These are phyloP conservation scores for Crotalaria pallida DNA, from an alignment of 306 rosid species.

Conservation along the genomic window DNA sequence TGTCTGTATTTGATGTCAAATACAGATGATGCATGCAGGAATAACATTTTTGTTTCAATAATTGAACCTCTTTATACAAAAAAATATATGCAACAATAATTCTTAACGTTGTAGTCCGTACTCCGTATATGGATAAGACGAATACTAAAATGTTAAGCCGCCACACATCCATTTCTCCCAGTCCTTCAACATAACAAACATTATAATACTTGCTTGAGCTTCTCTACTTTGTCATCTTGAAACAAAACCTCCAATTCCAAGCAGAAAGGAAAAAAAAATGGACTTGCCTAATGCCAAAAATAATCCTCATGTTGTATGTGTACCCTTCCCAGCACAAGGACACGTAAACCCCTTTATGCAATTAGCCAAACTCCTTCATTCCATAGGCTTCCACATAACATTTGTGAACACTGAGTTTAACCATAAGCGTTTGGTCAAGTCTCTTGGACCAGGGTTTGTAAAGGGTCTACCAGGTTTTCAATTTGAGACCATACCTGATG, in stretches of 20 bases:
- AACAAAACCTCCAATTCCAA: background rate
- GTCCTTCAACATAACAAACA: background rate
- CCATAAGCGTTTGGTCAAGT: slow-evolving; percentile 15
- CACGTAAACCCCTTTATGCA: slow-evolving; percentile 32
- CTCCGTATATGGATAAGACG: too few relatives aligned
- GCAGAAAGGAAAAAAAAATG: background rate
- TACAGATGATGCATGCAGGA: too few relatives aligned
- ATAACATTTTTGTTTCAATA: too few relatives aligned
- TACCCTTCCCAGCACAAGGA: slow-evolving; percentile 19
- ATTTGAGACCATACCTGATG: slow-evolving; percentile 27
- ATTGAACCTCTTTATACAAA: too few relatives aligned
- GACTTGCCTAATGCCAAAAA: background rate
- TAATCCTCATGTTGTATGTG: background rate
- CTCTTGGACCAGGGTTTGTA: background rate
- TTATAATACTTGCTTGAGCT: background rate
- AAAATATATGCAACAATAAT: too few relatives aligned
- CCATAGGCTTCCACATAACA: slow-evolving; percentile 25
- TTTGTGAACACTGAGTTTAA: slow-evolving; percentile 25
- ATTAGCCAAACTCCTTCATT: slow-evolving; percentile 33
- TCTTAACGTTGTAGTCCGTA: too few relatives aligned
- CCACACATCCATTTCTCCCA: too few relatives aligned
- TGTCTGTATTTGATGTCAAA: too few relatives aligned
- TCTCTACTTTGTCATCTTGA: background rate
- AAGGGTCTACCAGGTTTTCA: slow-evolving; percentile 14
- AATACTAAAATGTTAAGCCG: too few relatives aligned